Evolutionary conservation across 2,329 filamentous ascomycete genomes (phyloP).

Genomic region (Botrytis tulipae): DNA sequence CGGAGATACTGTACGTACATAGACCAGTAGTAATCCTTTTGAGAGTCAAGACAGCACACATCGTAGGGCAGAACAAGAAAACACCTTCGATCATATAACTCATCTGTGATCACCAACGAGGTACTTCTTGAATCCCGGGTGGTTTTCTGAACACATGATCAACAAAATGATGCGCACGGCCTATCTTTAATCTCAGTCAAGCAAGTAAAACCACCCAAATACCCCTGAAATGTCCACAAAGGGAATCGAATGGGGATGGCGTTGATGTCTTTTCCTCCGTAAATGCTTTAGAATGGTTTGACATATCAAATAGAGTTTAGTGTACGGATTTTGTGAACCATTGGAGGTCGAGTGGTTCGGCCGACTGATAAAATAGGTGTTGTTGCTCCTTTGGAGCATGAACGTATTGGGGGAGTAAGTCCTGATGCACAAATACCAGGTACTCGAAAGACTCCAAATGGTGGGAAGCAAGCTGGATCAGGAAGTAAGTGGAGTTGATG

Average conservation of each 20-base stretch:
- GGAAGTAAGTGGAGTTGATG: neutral
- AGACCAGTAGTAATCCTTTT: neutral
- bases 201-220: neutral
- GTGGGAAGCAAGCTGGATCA: neutral
- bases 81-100: neutral
- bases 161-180: slow-evolving; percentile 1
- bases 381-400: neutral
- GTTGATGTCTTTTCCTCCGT: neutral
- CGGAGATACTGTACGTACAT: neutral
- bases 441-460: no score
- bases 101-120: neutral
- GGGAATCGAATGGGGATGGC: neutral
- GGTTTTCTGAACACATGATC: slow-evolving; percentile 1
- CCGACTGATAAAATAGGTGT: neutral
- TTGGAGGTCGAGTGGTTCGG: slow-evolving; percentile 1
- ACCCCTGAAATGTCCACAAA: slow-evolving; percentile 11
- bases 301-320: neutral
- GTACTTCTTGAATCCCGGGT: neutral
- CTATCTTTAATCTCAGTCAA: slow-evolving; percentile 13
- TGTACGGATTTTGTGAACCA: neutral
- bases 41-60: neutral
- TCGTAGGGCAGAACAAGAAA: neutral
- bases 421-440: no score
- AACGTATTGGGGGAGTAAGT: neutral
- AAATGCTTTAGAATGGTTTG: slow-evolving; percentile 3